Evolutionary conservation across 2,329 filamentous ascomycete genomes (phyloP).

Genomic region (Penicillium sp.): DNA sequence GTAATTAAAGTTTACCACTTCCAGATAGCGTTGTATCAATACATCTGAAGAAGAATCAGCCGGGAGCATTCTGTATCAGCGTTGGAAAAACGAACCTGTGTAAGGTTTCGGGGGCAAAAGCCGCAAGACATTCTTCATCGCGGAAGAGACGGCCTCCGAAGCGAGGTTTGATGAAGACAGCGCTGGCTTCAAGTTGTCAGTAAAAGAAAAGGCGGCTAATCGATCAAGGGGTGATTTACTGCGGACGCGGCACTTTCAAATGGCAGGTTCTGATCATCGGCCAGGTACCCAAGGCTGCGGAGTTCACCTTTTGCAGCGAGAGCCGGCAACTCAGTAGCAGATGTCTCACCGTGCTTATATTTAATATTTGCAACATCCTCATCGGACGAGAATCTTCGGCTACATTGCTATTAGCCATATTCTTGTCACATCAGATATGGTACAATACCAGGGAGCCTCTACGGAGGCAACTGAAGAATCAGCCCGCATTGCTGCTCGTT

Average conservation of each 20-base stretch:
- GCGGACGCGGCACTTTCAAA: constrained; percentile 3
- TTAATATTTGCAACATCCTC: not conserved
- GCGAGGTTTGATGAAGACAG: constrained; percentile 6
- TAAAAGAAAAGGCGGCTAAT: not conserved
- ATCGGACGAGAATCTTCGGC: not conserved
- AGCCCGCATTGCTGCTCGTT: constrained; percentile 23
- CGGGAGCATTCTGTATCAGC: not conserved
- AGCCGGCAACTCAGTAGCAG: not conserved
- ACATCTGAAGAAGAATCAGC: constrained; percentile 36
- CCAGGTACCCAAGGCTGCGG: constrained; percentile 9
- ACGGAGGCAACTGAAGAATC: not conserved
- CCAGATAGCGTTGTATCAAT: constrained; percentile 49
- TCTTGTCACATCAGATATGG: not conserved
- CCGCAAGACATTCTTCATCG: constrained; percentile 33
- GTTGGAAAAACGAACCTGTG: constrained; percentile 26
- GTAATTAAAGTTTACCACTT: constrained; percentile 48
- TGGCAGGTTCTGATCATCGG: constrained; percentile 10
- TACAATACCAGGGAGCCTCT: constrained; percentile 13
- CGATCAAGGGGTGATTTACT: not conserved
- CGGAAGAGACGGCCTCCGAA: constrained; percentile 21
- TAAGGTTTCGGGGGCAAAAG: constrained; percentile 40
- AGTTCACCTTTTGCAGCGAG: constrained; percentile 10
- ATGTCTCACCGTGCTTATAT: not conserved
- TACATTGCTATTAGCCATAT: not conserved
- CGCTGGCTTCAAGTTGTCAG: not conserved